These are phyloP conservation scores for Telopea speciosissima DNA, from an alignment of 177 flowering plant genomes.

Conservation along the genomic window DNA sequence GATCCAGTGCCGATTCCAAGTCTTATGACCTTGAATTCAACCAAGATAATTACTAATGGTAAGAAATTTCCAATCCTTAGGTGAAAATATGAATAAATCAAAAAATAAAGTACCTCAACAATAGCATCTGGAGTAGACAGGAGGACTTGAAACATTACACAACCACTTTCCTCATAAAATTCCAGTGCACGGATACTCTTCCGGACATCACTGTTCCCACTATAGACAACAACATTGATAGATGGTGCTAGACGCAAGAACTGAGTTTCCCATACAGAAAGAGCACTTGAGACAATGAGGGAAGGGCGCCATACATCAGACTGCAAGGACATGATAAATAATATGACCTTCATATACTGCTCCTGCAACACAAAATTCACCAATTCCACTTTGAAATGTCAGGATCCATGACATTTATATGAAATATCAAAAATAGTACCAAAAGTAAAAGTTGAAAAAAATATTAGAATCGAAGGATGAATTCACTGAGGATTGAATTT, in stretches of 20 bases:
- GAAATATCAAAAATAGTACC: neutral
- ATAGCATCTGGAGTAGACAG: slow-evolving; percentile 47
- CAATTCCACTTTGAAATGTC: neutral
- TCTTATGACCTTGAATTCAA: neutral
- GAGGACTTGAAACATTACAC: slow-evolving; percentile 57
- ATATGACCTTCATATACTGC: slow-evolving; percentile 33
- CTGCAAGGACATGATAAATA: slow-evolving; percentile 43
- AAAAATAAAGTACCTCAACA: slow-evolving; percentile 41
- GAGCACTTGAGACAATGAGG: slow-evolving; percentile 44
- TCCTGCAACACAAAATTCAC: slow-evolving; percentile 43
- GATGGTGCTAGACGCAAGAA: slow-evolving; percentile 49
- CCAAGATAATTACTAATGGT: neutral
- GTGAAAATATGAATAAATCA: neutral
- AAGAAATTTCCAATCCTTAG: neutral
- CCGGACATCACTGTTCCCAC: slow-evolving; percentile 43
- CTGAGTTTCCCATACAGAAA: slow-evolving; percentile 59
- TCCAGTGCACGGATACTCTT: slow-evolving; percentile 42
- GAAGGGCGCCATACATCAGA: slow-evolving; percentile 40
- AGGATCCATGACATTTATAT: no score
- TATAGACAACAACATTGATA: slow-evolving; percentile 48
- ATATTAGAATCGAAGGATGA: no score
- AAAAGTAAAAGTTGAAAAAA: no score
- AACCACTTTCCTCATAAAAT: slow-evolving; percentile 52
- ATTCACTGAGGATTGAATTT: no score
- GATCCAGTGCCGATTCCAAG: no score